Percentiles rank a stretch among this genome's conserved stretches.
These are phyloP conservation scores for Lumnitzera littorea DNA, from an alignment of 345 rosid genomes.

Conservation along the genomic window DNA sequence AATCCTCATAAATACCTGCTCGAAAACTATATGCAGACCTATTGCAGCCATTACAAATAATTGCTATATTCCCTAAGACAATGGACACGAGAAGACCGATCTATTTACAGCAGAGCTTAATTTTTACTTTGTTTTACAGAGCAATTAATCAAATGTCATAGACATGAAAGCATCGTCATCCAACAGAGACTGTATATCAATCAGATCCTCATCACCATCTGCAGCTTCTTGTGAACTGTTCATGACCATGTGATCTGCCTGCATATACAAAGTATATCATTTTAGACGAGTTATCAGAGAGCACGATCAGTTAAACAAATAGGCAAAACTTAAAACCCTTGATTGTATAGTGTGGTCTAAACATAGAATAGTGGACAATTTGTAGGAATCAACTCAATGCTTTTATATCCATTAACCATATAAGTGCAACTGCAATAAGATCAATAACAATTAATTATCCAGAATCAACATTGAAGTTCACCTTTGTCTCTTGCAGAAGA, in stretches of 20 bases:
- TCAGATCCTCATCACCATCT: constrained; percentile 32
- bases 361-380: too few species aligned
- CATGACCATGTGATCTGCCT: constrained; percentile 32
- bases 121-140: neutral
- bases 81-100: neutral
- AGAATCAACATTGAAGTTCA: too few species aligned
- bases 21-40: neutral
- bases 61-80: too few species aligned
- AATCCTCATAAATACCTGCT: constrained; percentile 3
- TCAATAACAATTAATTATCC: too few species aligned
- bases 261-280: constrained; percentile 1
- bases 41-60: too few species aligned
- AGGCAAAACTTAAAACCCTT: too few species aligned
- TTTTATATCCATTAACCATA: too few species aligned
- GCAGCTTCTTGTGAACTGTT: constrained; percentile 25
- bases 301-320: too few species aligned
- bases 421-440: too few species aligned
- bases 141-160: constrained; percentile 42
- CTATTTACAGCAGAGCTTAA: constrained; percentile 19
- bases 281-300: neutral
- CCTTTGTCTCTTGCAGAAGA: too few species aligned
- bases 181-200: constrained; percentile 59
- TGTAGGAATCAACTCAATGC: too few species aligned
- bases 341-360: too few species aligned
- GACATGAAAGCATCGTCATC: constrained; percentile 71